phyloP scores from a whole-genome alignment of 768 basidiomycete species.

The Bullera alba region DNA sequence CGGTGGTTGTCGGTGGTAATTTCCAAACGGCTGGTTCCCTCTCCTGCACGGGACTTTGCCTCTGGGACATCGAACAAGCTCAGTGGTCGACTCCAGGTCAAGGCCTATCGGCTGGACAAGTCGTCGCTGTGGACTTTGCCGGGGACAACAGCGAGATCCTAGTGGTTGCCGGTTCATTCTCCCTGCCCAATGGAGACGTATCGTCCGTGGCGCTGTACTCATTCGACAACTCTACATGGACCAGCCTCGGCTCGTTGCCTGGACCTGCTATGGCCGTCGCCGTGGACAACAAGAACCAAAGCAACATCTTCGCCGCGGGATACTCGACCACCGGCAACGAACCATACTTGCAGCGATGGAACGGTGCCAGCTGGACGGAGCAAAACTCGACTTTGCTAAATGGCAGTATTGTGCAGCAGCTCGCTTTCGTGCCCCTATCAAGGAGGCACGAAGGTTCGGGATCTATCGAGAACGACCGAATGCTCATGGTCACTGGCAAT shows the following conservation, averaged over 20 bases:
- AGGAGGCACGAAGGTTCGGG: constrained; percentile 64
- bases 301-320: constrained; percentile 86
- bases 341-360: constrained; percentile 78
- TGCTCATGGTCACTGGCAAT: constrained; percentile 80
- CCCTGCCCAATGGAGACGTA: constrained; percentile 57
- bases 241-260: constrained; percentile 54
- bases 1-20: constrained; percentile 76
- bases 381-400: constrained; percentile 51
- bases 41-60: constrained; percentile 69
- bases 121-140: constrained; percentile 69
- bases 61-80: constrained; percentile 59
- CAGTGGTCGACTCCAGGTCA: constrained; percentile 75
- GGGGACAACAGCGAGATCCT: constrained; percentile 64
- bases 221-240: constrained; percentile 70
- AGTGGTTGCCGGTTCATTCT: constrained; percentile 72
- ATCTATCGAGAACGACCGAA: constrained; percentile 70
- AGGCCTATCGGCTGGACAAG: constrained; percentile 68
- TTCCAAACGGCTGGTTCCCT: constrained; percentile 72
- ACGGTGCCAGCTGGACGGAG: constrained; percentile 68
- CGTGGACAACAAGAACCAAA: constrained; percentile 69
- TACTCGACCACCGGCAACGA: constrained; percentile 57
- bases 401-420: constrained; percentile 65
- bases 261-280: constrained; percentile 86
- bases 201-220: constrained; percentile 69
- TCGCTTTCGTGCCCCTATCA: constrained; percentile 83